Evolutionary conservation across 2,329 filamentous ascomycete genomes (phyloP).

Genomic region (Calonectria naviculata): DNA sequence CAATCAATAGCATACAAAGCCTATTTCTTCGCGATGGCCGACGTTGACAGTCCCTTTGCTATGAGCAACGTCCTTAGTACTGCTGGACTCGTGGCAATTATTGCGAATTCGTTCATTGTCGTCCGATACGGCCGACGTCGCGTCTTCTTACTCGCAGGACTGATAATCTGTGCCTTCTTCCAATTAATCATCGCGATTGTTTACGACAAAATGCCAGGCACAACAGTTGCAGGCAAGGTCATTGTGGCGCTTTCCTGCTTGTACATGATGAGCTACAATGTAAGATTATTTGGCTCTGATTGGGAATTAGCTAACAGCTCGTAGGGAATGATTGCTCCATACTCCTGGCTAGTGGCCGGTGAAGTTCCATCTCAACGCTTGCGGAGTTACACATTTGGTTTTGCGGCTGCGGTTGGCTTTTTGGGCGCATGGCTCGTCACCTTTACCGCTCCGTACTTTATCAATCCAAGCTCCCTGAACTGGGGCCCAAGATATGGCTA

Average conservation of each 20-base stretch:
- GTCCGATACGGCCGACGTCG: slow-evolving; percentile 32
- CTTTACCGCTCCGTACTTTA: slow-evolving; percentile 37
- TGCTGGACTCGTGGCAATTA: slow-evolving; percentile 32
- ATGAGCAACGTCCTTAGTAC: slow-evolving; percentile 39
- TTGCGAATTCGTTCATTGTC: slow-evolving; percentile 33
- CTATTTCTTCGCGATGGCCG: slow-evolving; percentile 38
- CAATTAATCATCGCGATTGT: slow-evolving; percentile 34
- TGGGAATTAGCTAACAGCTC: accelerated
- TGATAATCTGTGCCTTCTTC: slow-evolving; percentile 27
- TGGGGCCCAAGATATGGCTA: slow-evolving; percentile 38
- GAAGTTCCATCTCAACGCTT: slow-evolving; percentile 38
- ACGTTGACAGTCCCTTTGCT: slow-evolving; percentile 34
- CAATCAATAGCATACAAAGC: slow-evolving; percentile 31
- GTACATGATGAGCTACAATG: slow-evolving; percentile 37
- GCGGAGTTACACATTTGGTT: slow-evolving; percentile 35
- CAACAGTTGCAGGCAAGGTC: slow-evolving; percentile 26
- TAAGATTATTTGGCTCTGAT: background rate
- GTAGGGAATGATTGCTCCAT: slow-evolving; percentile 38
- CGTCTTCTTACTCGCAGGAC: slow-evolving; percentile 20
- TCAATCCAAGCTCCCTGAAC: slow-evolving; percentile 34
- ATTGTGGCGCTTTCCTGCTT: slow-evolving; percentile 35
- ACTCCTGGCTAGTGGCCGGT: slow-evolving; percentile 36
- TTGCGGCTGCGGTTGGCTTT: slow-evolving; percentile 32
- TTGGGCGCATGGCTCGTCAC: slow-evolving; percentile 37
- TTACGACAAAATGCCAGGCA: slow-evolving; percentile 30